Percentiles rank a stretch among this genome's conserved stretches.
Evolutionary conservation across 169 alveolate genomes (phyloP).

Genomic region (Cryptosporidium viatorum): DNA sequence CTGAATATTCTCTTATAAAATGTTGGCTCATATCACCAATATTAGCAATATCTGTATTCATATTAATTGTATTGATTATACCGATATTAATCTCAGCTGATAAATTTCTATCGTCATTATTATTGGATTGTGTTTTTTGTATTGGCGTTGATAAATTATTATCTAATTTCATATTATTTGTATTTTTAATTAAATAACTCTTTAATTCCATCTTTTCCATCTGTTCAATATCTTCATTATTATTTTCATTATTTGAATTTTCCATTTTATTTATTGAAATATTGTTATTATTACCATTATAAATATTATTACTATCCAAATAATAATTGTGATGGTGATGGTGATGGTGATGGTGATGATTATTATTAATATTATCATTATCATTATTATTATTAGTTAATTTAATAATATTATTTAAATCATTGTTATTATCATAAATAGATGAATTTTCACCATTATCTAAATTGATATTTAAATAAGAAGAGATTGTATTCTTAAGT

Average conservation of each 20-base stretch:
- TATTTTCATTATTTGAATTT: neutral
- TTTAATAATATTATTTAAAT: neutral
- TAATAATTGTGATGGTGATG: neutral
- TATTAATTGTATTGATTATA: slow-evolving; percentile 50
- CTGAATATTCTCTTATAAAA: slow-evolving; percentile 54
- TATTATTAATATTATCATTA: neutral
- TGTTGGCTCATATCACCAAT: slow-evolving; percentile 62
- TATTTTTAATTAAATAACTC: neutral
- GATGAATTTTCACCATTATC: neutral
- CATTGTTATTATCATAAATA: neutral
- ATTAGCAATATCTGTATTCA: slow-evolving; percentile 50
- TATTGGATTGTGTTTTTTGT: neutral
- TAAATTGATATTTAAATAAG: neutral
- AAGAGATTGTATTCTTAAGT: neutral
- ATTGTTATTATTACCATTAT: neutral
- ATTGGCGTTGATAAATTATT: no score
- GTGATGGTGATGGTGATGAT: no score
- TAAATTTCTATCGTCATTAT: neutral
- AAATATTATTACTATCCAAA: neutral
- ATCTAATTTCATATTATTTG: neutral
- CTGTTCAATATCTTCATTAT: slow-evolving; percentile 16
- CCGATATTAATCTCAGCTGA: slow-evolving; percentile 28
- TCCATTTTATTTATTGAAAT: neutral
- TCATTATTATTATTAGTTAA: neutral
- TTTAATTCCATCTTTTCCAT: slow-evolving; percentile 14